Percentiles rank a stretch among this genome's conserved stretches.
Conservation (phyloP, 177 flowering plant genomes). For the Vitis hybrid region DNA sequence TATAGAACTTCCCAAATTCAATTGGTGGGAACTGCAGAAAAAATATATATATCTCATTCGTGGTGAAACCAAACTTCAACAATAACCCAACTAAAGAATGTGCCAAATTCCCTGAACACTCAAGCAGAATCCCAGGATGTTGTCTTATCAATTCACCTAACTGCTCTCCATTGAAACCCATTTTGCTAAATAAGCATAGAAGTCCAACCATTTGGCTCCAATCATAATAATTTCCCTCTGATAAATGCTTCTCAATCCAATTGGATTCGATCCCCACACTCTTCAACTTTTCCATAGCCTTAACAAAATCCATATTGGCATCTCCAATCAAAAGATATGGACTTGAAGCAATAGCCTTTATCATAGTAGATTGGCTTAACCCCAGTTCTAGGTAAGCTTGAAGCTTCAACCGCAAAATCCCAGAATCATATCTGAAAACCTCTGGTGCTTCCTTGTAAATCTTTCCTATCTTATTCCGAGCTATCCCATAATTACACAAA, state of each 20-base stretch:
- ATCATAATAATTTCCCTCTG: constrained; percentile 30
- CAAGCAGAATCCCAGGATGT: constrained; percentile 47
- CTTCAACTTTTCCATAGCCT: constrained; percentile 40
- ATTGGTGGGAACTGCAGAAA: constrained; percentile 45
- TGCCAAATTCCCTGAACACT: constrained; percentile 41
- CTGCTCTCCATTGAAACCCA: constrained; percentile 38
- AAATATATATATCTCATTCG: constrained; percentile 23
- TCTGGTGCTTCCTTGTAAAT: constrained; percentile 53
- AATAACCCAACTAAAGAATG: constrained; percentile 38
- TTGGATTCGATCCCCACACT: constrained; percentile 28
- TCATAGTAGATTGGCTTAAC: constrained; percentile 24
- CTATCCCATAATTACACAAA: constrained; percentile 57
- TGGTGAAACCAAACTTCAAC: constrained; percentile 43
- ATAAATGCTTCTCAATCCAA: constrained; percentile 44
- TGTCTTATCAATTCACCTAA: constrained; percentile 28
- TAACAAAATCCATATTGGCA: constrained; percentile 29
- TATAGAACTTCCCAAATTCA: constrained; percentile 30
- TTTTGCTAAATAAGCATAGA: constrained; percentile 31
- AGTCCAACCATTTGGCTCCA: constrained; percentile 49
- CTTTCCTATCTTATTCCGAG: constrained; percentile 48
- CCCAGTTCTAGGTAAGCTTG: constrained; percentile 44
- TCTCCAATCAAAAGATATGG: constrained; percentile 52
- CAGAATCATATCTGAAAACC: constrained; percentile 45
- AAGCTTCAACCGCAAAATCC: constrained; percentile 47
- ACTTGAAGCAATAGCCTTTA: constrained; percentile 33